A percentile compares a stretch with the other conserved stretches of the same genome.
phyloP scores from a whole-genome alignment of 1,284 basidiomycete genomes.

The Moesziomyces parantarcticus region DNA sequence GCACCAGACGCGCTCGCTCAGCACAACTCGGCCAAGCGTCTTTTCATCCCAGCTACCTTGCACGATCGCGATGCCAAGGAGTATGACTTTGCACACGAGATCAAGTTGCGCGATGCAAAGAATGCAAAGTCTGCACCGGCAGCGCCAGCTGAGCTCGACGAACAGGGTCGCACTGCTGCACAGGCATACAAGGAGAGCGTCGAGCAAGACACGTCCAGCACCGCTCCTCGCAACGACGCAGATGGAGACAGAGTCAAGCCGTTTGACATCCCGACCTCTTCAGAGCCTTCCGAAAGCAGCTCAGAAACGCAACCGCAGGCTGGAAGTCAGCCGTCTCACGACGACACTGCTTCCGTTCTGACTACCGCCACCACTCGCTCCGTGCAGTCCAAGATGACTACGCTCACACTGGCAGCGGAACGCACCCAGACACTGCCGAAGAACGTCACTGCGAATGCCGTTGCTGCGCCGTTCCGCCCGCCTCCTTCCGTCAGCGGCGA shows the following conservation, averaged over 20 bases:
- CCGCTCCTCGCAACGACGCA: not conserved
- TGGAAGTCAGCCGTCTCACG: not conserved
- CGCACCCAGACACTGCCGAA: slow-evolving; percentile 24
- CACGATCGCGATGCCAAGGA: slow-evolving; percentile 25
- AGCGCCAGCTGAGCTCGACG: slow-evolving; percentile 10
- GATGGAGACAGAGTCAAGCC: not conserved
- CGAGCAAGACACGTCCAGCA: slow-evolving; percentile 2
- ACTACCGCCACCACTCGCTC: slow-evolving; percentile 29
- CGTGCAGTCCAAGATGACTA: slow-evolving; percentile 41
- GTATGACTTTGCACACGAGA: slow-evolving; percentile 54
- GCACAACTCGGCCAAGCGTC: slow-evolving; percentile 59
- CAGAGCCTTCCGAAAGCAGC: not conserved
- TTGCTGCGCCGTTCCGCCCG: slow-evolving; percentile 24
- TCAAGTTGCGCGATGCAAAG: slow-evolving; percentile 10
- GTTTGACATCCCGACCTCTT: slow-evolving; percentile 15
- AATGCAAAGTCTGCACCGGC: not conserved
- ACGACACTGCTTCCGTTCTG: slow-evolving; percentile 30
- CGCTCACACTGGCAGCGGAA: slow-evolving; percentile 22
- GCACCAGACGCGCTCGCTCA: slow-evolving; percentile 55
- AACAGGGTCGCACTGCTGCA: slow-evolving; percentile 24
- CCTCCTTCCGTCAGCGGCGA: slow-evolving; percentile 41
- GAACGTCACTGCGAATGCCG: slow-evolving; percentile 34
- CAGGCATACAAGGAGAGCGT: slow-evolving; percentile 44
- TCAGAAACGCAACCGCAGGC: not conserved
- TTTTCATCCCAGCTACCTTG: slow-evolving; percentile 53